Percentiles rank a stretch among this genome's conserved stretches.
Evolutionary conservation across 495 filamentous ascomycete species (phyloP).

Genomic region (Evernia prunastri): DNA sequence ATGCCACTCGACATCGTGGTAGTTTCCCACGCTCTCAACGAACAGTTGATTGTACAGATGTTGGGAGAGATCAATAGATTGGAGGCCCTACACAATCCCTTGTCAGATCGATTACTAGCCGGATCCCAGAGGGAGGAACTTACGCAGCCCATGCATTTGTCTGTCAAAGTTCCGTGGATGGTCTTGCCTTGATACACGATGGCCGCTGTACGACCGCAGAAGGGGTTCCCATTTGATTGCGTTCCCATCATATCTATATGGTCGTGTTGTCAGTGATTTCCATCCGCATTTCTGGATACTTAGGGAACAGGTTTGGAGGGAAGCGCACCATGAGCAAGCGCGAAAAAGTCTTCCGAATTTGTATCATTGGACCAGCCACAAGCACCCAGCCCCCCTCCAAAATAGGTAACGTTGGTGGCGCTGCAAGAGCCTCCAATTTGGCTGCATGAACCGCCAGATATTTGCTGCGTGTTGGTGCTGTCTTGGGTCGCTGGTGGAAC

Average conservation of each 20-base stretch:
- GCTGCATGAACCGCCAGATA: slow-evolving; percentile 30
- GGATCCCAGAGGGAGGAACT: not conserved
- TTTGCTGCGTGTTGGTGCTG: slow-evolving; percentile 18
- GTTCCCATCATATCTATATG: slow-evolving; percentile 45
- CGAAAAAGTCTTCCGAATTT: slow-evolving; percentile 38
- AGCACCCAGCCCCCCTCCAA: slow-evolving; percentile 39
- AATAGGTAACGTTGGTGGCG: slow-evolving; percentile 43
- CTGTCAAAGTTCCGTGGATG: slow-evolving; percentile 52
- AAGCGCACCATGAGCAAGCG: slow-evolving; percentile 33
- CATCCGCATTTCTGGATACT: not conserved
- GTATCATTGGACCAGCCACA: slow-evolving; percentile 43
- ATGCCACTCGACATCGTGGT: slow-evolving; percentile 23
- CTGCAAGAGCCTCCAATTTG: slow-evolving; percentile 31
- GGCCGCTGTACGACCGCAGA: slow-evolving; percentile 61
- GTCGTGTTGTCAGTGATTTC: not conserved
- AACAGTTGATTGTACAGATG: slow-evolving; percentile 37
- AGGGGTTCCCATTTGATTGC: slow-evolving; percentile 46
- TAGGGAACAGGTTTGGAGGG: not conserved
- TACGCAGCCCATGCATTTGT: slow-evolving; percentile 69
- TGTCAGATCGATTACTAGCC: not conserved
- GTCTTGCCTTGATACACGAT: slow-evolving; percentile 50
- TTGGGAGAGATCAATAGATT: slow-evolving; percentile 43
- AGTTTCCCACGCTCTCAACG: slow-evolving; percentile 11
- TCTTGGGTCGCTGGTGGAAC: slow-evolving; percentile 1
- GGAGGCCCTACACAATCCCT: slow-evolving; percentile 16